These are phyloP conservation scores for Colletotrichum gloeosporioides DNA, from an alignment of 2,329 filamentous ascomycete species.

Conservation along the genomic window DNA sequence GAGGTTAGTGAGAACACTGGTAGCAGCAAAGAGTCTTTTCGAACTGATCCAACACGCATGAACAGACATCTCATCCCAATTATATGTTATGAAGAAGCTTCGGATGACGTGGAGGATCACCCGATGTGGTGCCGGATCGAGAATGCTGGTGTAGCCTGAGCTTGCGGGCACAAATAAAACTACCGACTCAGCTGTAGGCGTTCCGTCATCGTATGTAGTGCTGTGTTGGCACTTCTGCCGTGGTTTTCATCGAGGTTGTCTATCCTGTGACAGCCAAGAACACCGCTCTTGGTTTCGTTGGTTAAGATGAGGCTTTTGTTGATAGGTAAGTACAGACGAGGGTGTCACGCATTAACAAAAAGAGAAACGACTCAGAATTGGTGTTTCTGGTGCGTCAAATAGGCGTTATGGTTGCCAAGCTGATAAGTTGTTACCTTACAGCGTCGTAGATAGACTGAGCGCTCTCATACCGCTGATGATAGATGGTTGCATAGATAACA, in stretches of 20 bases:
- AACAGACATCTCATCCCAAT: not conserved
- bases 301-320: accelerated
- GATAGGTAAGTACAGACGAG: not conserved
- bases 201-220: not conserved
- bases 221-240: not conserved
- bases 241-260: not conserved
- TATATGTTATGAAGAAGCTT: not conserved
- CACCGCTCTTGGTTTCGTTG: not conserved
- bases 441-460: no score
- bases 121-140: not conserved
- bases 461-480: no score
- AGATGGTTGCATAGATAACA: accelerated
- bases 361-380: not conserved
- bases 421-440: no score
- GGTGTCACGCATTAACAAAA: not conserved
- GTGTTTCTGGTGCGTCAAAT: not conserved
- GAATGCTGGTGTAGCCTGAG: not conserved
- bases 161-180: not conserved
- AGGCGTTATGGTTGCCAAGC: not conserved
- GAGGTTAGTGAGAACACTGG: not conserved
- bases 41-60: not conserved
- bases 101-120: not conserved
- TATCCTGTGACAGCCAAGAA: not conserved
- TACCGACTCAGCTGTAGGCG: not conserved
- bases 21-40: not conserved